Evolutionary conservation across 192 early-diverging fungal species (phyloP), one percentile per base, ranked within the genome.

Genomic region (Linnemannia zychae): DNA sequence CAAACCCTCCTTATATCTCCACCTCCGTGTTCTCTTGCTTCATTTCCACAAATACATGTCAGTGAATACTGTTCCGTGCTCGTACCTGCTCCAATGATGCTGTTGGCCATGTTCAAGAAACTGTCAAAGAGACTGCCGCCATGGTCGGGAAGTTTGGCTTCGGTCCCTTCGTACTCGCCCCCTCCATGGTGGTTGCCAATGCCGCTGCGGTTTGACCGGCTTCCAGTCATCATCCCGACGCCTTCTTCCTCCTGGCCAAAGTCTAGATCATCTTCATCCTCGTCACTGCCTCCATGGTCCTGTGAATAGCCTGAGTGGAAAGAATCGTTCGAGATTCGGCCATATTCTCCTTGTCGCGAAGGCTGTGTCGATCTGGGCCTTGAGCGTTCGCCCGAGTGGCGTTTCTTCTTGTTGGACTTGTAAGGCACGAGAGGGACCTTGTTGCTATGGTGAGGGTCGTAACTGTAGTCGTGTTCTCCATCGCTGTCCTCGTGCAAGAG

Each of bases 11-110:
- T 63, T 63, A 28, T 28, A 63, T 63, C 57, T 63, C 28, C 7
- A 63, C 24, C 57, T 63, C 57, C 57, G 57, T 63, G 57, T 63
- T 69, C 18, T 69, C 36, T 69, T 67, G 31, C 38, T 40, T 69
- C 38, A n/a, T 38, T 38, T 69, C 38, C 44, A 48, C 28, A 33
- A 38, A 40, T 68, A 52, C 46, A 66, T 65, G 60, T 3, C 7
- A 33, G 50, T 65, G 24, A 24, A 63, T 63, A 31, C 57, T 63
- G 24, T 63, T 37, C 13, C 22, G 12, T n/a, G 11, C 3, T 73
- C 7, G 91, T 92, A 86, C 97, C 97, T 24, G 97, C 97, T 15
- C 97, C 97, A 76, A 98, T 94, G 46, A 98, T 98, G 53, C 95
- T 95, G 84, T 98, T 98, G 37, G 97, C 96, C 89, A 98, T 95